Conservation (phyloP, 441 rosid species). For the Breynia disticha region DNA sequence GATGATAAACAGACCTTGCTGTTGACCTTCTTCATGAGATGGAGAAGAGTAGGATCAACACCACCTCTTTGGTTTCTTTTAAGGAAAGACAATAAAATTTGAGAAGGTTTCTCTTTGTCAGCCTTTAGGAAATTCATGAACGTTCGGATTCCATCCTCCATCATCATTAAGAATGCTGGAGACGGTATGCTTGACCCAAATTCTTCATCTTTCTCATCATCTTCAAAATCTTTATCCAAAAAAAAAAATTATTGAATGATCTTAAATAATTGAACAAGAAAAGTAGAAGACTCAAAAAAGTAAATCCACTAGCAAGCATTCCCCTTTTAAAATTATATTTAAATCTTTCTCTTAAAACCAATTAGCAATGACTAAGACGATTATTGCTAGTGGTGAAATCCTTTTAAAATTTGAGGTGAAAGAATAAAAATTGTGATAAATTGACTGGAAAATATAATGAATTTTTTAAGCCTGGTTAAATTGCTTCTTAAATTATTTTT, state of each 20-base stretch:
- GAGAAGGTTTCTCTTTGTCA: conserved; percentile 69
- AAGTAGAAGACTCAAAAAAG: neutral
- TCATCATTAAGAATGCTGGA: conserved; percentile 69
- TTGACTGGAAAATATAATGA: no score
- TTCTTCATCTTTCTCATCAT: conserved; percentile 47
- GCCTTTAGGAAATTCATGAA: conserved; percentile 92
- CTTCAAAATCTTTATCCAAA: conserved; percentile 40
- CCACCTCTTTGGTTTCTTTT: conserved; percentile 47
- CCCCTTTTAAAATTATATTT: neutral
- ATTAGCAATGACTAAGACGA: no score
- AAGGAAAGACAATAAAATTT: conserved; percentile 56
- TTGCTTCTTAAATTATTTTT: no score
- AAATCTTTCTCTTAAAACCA: no score
- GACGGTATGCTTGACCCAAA: conserved; percentile 65
- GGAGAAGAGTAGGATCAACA: conserved; percentile 75
- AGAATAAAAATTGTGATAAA: no score
- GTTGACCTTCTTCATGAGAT: conserved; percentile 75
- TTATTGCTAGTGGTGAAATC: no score
- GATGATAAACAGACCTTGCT: conserved; percentile 38
- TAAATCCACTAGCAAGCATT: neutral
- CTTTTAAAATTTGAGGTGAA: no score
- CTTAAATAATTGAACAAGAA: neutral
- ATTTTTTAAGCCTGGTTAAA: no score
- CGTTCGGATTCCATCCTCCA: conserved; percentile 85
- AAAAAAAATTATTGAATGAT: conserved; percentile 1